Evolutionary conservation across 441 rosid species (phyloP).

Genomic region (Populus tomentosa): DNA sequence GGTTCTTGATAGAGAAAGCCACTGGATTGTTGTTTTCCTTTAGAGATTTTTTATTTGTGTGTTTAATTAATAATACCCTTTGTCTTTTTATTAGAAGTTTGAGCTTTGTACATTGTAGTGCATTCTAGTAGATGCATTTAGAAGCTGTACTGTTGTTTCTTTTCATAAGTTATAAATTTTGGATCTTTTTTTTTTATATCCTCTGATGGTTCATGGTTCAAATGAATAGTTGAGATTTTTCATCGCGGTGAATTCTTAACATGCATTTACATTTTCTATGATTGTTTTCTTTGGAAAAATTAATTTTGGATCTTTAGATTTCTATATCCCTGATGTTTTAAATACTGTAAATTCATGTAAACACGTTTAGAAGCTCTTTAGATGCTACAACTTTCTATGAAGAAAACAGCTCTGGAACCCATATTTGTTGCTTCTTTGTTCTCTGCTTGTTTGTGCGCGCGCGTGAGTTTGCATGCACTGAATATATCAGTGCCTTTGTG

Average conservation of each 20-base stretch:
- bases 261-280: not conserved
- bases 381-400: not conserved
- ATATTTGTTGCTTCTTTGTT: not conserved
- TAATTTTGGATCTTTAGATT: not conserved
- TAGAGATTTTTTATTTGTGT: not conserved
- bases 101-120: not conserved
- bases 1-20: not conserved
- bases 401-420: not conserved
- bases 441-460: not conserved
- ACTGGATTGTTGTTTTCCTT: not conserved
- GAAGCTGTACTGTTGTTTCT: not conserved
- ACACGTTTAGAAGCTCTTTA: not conserved
- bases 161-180: too few species aligned
- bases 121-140: not conserved
- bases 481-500: not conserved
- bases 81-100: not conserved
- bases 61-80: not conserved
- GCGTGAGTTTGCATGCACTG: not conserved
- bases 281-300: not conserved
- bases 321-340: not conserved
- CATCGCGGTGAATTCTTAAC: not conserved
- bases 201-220: not conserved
- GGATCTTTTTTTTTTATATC: not conserved
- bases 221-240: not conserved
- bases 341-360: not conserved